Evolutionary conservation across 164 flowering plant genomes (phyloP), one percentile per base, ranked within the genome.

Genomic region (Nymphaea colorata): DNA sequence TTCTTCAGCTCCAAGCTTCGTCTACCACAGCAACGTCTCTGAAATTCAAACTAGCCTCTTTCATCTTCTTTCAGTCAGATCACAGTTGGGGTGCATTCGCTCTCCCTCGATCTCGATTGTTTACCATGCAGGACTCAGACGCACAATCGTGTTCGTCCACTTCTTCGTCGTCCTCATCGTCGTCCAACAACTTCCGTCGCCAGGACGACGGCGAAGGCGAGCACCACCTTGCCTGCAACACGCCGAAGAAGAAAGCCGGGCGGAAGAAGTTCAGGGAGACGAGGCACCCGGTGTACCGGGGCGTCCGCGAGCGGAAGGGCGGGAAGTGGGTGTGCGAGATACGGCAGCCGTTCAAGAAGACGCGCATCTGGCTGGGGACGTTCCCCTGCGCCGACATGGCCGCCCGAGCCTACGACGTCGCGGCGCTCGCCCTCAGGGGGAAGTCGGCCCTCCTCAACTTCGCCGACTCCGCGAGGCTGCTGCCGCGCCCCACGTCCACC

Each of bases 301-400:
- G 86, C 4, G 84, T 83, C 2, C 71, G 86, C 44, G 66, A 59
- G 61, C 76, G 79, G 62, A 78, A 76, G 42, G 75, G 74, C 0
- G 67, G 65, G 42, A 79, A 78, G 51, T 85, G 85, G 86, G 88
- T 85, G 4, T 78, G 81, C 16, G 88, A 85, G 45, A 71, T 85
- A 0, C 75, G 88, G 2, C 78, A 80, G 59, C 88, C 86, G 0
- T 57, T 70, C 53, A 72, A 77, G 68, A 77, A 77, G 67, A 67
- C 80, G 1, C 69, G 85, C 5, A 76, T 83, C 17, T 85, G 89
- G 89, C 75, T 85, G 0, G 89, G 89, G 16, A 83, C 89, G 4
- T 85, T 71, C 65, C 73, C 83, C 0, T 70, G 66, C 59, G 78
- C 89, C 0, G 86, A 85, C 64, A 79, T 79, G 79, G 89, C 89